phyloP scores from a whole-genome alignment of 1,284 basidiomycete species.

The Psilocybe mexicana region DNA sequence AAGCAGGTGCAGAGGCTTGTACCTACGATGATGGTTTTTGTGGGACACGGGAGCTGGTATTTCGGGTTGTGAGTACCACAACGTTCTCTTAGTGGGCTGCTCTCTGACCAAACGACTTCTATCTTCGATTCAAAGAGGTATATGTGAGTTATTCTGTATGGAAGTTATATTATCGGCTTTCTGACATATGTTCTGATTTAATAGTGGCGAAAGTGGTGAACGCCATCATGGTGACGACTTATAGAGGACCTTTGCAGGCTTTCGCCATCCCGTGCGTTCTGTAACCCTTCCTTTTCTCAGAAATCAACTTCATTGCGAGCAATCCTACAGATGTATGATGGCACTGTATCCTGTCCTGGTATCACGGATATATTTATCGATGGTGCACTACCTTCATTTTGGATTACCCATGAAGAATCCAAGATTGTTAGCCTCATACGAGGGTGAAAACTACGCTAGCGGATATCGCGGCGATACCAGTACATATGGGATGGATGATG shows the following conservation, averaged over 20 bases:
- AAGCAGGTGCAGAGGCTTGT: conserved; percentile 16
- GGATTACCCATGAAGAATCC: conserved; percentile 5
- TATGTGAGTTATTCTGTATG: conserved; percentile 7
- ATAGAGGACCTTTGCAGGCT: conserved; percentile 15
- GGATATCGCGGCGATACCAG: background rate
- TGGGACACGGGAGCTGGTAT: conserved; percentile 21
- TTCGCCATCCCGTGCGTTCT: conserved; percentile 17
- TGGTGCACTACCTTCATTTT: conserved; percentile 19
- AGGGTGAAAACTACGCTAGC: conserved; percentile 2
- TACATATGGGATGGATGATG: background rate
- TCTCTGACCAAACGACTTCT: background rate
- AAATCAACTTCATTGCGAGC: background rate
- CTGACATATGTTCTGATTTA: background rate
- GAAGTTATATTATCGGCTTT: background rate
- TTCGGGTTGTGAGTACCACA: conserved; percentile 17
- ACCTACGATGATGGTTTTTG: conserved; percentile 23
- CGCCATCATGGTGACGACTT: conserved; percentile 14
- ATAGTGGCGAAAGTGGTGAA: conserved; percentile 19
- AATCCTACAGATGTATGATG: conserved; percentile 15
- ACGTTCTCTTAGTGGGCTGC: background rate
- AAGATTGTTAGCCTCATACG: conserved; percentile 6
- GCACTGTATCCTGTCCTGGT: conserved; percentile 21
- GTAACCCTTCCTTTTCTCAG: background rate
- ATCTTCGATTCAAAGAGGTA: conserved; percentile 8
- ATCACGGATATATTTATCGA: conserved; percentile 16